Percentiles rank a stretch among this genome's conserved stretches.
Evolutionary conservation across 2,329 filamentous ascomycete species (phyloP).

Genomic region (Hypoxylon sp.): DNA sequence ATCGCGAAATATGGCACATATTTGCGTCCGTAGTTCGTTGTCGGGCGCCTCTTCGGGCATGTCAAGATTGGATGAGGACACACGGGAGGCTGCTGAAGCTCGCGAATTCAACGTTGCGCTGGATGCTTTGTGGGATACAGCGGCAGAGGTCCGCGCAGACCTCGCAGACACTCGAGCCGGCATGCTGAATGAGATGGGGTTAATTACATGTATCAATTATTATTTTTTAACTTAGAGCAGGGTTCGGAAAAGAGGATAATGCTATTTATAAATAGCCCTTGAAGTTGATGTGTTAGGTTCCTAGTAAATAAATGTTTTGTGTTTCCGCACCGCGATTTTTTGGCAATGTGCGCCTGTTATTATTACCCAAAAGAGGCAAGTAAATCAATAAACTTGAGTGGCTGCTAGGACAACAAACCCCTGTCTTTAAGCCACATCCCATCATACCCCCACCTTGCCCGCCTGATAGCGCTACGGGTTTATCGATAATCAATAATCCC

Average conservation of each 20-base stretch:
- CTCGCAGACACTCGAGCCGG: conserved; percentile 65
- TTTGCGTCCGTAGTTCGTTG: conserved; percentile 79
- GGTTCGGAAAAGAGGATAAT: conserved; percentile 5
- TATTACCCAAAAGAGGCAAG: conserved; percentile 21
- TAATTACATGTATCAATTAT: conserved; percentile 34
- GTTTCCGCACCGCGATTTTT: conserved; percentile 21
- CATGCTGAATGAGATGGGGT: conserved; percentile 57
- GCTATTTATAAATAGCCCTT: not conserved
- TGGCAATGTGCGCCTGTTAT: conserved; percentile 1
- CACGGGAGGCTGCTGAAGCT: conserved; percentile 63
- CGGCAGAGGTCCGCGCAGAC: conserved; percentile 63
- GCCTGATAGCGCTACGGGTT: not conserved
- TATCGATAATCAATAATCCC: conserved; percentile 3
- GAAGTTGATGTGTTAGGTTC: conserved; percentile 8
- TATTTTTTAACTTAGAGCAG: conserved; percentile 38
- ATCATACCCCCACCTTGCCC: conserved; percentile 6
- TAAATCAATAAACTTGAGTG: conserved; percentile 40
- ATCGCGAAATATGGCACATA: conserved; percentile 81
- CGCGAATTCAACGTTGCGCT: conserved; percentile 58
- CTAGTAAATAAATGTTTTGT: not conserved
- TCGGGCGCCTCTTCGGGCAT: conserved; percentile 80
- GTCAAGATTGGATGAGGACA: conserved; percentile 62
- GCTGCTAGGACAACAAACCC: conserved; percentile 41
- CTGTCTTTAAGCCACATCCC: conserved; percentile 36
- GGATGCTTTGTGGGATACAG: conserved; percentile 60